phyloP scores from a whole-genome alignment of 306 rosid genomes.

The Senna siamea region DNA sequence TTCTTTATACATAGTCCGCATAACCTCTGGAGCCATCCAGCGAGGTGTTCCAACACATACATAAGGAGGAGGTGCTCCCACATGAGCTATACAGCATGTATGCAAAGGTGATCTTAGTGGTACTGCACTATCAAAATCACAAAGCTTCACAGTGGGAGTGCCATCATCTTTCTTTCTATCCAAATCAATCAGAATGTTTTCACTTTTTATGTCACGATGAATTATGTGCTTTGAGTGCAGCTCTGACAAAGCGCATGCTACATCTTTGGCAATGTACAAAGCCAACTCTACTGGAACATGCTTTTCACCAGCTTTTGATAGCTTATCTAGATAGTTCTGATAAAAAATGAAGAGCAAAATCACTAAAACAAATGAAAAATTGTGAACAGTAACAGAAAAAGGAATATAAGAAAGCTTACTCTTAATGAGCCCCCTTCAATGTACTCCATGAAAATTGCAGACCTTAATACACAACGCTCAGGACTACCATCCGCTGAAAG shows the following conservation, averaged over 20 bases:
- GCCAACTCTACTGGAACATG: slow-evolving; percentile 70
- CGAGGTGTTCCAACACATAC: slow-evolving; percentile 95
- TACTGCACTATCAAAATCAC: slow-evolving; percentile 98
- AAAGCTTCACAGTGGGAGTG: slow-evolving; percentile 81
- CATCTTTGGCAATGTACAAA: slow-evolving; percentile 73
- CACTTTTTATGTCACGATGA: slow-evolving; percentile 97
- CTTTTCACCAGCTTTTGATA: slow-evolving; percentile 74
- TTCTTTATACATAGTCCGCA: slow-evolving; percentile 72
- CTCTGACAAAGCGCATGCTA: slow-evolving; percentile 81
- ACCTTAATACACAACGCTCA: slow-evolving; percentile 63
- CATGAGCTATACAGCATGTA: slow-evolving; percentile 84
- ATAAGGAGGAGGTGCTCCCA: slow-evolving; percentile 78
- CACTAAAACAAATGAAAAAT: slow-evolving; percentile 7
- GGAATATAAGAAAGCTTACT: slow-evolving; percentile 50
- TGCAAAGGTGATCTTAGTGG: slow-evolving; percentile 81
- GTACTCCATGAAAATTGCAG: slow-evolving; percentile 84
- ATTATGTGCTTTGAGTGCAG: slow-evolving; percentile 88
- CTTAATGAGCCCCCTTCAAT: slow-evolving; percentile 84
- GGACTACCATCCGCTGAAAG: slow-evolving; percentile 69
- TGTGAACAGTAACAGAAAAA: slow-evolving; percentile 17
- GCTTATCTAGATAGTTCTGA: slow-evolving; percentile 74
- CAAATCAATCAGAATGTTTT: slow-evolving; percentile 78
- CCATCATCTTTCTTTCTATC: slow-evolving; percentile 75
- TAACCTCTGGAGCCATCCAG: slow-evolving; percentile 99
- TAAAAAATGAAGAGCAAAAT: slow-evolving; percentile 29